A percentile compares a stretch with the other conserved stretches of the same genome.
Conservation (phyloP, 495 filamentous ascomycete species). For the Penicillium egyptiacum region DNA sequence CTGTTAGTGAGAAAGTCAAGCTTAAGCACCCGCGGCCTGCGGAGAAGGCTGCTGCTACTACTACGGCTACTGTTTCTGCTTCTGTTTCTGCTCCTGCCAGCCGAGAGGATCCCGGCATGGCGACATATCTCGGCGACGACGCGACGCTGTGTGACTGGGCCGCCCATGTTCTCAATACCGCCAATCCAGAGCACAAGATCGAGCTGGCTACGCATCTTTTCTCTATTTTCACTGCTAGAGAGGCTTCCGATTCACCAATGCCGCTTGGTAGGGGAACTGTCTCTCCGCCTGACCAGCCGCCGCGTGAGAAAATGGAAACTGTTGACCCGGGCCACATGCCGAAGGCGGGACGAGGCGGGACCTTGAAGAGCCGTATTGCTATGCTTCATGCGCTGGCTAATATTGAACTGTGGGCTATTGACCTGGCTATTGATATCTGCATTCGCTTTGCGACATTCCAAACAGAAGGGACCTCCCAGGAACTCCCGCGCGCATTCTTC, state of each 20-base stretch:
- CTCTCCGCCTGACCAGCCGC: constrained; percentile 44
- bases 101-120: constrained; percentile 21
- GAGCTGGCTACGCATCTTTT: constrained; percentile 52
- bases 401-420: constrained; percentile 56
- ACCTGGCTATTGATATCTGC: constrained; percentile 56
- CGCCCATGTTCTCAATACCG: constrained; percentile 50
- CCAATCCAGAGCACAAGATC: constrained; percentile 54
- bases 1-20: constrained; percentile 52
- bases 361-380: constrained; percentile 48
- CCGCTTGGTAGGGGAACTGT: constrained; percentile 43
- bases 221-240: constrained; percentile 42
- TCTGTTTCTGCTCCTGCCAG: not conserved
- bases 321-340: constrained; percentile 48
- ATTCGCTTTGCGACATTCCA: constrained; percentile 52
- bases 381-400: constrained; percentile 56
- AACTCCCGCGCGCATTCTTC: constrained; percentile 51
- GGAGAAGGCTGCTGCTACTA: constrained; percentile 13
- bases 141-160: constrained; percentile 54
- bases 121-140: constrained; percentile 43
- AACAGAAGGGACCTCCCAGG: constrained; percentile 29
- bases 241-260: constrained; percentile 45
- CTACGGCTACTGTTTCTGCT: constrained; percentile 2
- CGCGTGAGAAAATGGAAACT: constrained; percentile 43
- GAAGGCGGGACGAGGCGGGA: constrained; percentile 44
- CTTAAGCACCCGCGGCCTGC: constrained; percentile 41